These are phyloP conservation scores for Neurospora sp. DNA, from an alignment of 495 filamentous ascomycete species.

Conservation along the genomic window DNA sequence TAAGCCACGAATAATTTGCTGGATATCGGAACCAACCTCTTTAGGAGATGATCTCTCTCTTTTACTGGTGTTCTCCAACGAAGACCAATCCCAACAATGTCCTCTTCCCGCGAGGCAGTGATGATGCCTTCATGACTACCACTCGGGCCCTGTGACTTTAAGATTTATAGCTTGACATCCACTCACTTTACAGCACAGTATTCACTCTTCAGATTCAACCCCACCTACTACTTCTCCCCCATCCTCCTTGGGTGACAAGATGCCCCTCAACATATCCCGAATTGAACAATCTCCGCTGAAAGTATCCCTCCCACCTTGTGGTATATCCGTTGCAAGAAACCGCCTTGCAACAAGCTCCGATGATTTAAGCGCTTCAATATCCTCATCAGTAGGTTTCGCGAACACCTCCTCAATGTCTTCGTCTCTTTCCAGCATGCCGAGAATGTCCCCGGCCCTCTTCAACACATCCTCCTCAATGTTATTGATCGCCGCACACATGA, in stretches of 20 bases:
- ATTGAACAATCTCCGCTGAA: background rate
- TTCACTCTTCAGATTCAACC: background rate
- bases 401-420: constrained; percentile 18
- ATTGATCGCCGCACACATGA: constrained; percentile 74
- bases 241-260: background rate
- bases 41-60: no score
- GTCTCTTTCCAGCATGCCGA: constrained; percentile 55
- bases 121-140: no score
- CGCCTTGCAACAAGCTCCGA: constrained; percentile 11
- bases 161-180: background rate
- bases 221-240: background rate
- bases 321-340: constrained; percentile 11
- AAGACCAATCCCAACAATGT: no score
- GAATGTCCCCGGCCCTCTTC: constrained; percentile 65
- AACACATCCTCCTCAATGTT: constrained; percentile 66
- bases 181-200: background rate
- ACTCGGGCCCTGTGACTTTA: no score
- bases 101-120: no score
- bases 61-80: no score
- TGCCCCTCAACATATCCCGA: background rate
- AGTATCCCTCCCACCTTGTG: background rate
- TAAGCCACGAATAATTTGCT: no score
- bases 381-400: constrained; percentile 5
- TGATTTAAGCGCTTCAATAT: constrained; percentile 2
- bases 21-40: no score